Conservation (phyloP, 192 early-diverging fungal species). For the Ambispora gerdemannii region DNA sequence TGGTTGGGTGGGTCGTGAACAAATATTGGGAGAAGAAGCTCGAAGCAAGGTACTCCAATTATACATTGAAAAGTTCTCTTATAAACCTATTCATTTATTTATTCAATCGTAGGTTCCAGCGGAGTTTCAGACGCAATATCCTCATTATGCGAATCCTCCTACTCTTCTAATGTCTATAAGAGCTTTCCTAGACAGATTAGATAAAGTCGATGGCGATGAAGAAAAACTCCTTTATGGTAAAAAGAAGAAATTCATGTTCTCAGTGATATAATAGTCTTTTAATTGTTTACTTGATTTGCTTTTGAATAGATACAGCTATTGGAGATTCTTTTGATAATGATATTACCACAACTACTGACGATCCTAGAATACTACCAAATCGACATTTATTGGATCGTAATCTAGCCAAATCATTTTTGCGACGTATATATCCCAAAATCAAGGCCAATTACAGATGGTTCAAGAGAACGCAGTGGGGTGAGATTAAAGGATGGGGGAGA, state of each 20-base stretch:
- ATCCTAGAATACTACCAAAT: slow-evolving; percentile 32
- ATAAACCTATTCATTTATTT: not conserved
- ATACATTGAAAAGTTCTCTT: slow-evolving; percentile 15
- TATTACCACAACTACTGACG: slow-evolving; percentile 9
- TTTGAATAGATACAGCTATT: not conserved
- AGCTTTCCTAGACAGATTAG: slow-evolving; percentile 59
- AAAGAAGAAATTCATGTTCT: slow-evolving; percentile 3
- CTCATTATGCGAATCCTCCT: slow-evolving; percentile 91
- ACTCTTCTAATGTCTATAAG: slow-evolving; percentile 73
- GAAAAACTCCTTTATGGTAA: not conserved
- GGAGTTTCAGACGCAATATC: slow-evolving; percentile 92
- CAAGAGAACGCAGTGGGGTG: slow-evolving; percentile 71
- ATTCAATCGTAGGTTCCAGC: slow-evolving; percentile 52
- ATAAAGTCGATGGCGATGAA: slow-evolving; percentile 22
- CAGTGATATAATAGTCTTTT: not conserved
- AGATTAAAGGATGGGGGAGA: slow-evolving; percentile 50
- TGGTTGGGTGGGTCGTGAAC: slow-evolving; percentile 94
- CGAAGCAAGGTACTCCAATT: slow-evolving; percentile 62
- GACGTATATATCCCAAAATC: slow-evolving; percentile 61
- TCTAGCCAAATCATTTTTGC: slow-evolving; percentile 47
- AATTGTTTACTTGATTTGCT: not conserved
- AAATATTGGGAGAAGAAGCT: slow-evolving; percentile 91
- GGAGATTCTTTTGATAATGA: not conserved
- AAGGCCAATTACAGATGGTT: slow-evolving; percentile 77
- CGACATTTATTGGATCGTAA: slow-evolving; percentile 41